Percentiles rank a stretch among this genome's conserved stretches.
Evolutionary conservation across 441 rosid genomes (phyloP).

Genomic region (Mallotus repandus): DNA sequence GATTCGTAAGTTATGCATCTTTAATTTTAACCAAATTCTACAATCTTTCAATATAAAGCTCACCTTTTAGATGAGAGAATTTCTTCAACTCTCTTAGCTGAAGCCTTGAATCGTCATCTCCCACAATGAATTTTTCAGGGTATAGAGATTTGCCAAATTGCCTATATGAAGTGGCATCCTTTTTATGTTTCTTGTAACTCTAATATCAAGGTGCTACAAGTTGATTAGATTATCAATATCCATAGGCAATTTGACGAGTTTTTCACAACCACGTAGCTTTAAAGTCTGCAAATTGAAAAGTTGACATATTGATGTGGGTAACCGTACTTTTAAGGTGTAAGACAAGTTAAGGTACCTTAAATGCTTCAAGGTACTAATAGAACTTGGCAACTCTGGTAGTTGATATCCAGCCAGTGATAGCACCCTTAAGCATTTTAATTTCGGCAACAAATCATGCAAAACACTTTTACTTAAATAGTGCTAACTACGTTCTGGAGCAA

Average conservation of each 20-base stretch:
- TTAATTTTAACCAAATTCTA: background rate
- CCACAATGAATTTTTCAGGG: background rate
- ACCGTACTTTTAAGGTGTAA: background rate
- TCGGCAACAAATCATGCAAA: background rate
- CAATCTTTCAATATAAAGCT: background rate
- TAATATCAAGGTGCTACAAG: background rate
- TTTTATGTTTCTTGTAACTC: background rate
- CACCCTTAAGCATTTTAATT: background rate
- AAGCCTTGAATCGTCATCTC: background rate
- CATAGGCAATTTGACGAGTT: background rate
- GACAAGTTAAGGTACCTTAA: constrained; percentile 28
- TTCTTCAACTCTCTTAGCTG: background rate
- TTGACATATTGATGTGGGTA: background rate
- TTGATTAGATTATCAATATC: background rate
- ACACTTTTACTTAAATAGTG: too few species aligned
- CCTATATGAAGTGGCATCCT: constrained; percentile 22
- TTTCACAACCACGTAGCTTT: background rate
- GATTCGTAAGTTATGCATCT: background rate
- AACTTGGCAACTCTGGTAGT: background rate
- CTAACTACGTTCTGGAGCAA: too few species aligned
- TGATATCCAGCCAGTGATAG: background rate
- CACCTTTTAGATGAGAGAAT: background rate
- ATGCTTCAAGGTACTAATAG: constrained; percentile 22
- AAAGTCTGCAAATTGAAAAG: background rate
- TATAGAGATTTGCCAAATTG: background rate